phyloP scores from a whole-genome alignment of 2,329 filamentous ascomycete genomes.

The Colletotrichum limetticola region DNA sequence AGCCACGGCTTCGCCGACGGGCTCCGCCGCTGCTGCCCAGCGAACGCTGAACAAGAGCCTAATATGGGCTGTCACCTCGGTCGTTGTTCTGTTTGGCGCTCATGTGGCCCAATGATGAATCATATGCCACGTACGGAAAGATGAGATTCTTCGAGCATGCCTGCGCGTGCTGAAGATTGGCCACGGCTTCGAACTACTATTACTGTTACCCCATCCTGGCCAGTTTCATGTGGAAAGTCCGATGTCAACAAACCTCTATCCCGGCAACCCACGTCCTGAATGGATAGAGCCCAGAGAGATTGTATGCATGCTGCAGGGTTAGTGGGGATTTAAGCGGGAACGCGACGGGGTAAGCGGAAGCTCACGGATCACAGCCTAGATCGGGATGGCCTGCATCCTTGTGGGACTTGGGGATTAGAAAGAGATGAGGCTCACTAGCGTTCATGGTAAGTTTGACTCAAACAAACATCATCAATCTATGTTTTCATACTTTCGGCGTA shows the following conservation, averaged over 20 bases:
- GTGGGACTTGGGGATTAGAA: not conserved
- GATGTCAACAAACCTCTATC: not conserved
- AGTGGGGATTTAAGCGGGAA: not conserved
- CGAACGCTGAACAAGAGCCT: not conserved
- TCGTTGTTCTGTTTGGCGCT: not conserved
- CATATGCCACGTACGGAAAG: not conserved
- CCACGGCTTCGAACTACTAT: not conserved
- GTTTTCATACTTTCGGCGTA: too few relatives aligned
- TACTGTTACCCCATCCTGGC: not conserved
- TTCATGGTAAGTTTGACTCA: not conserved
- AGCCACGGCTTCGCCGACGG: slow-evolving; percentile 43
- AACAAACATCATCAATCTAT: not conserved
- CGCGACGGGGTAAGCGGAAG: not conserved
- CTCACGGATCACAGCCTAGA: not conserved
- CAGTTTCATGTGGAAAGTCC: not conserved
- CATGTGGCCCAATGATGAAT: not conserved
- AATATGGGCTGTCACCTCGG: not conserved
- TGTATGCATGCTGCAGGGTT: not conserved
- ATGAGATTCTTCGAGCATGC: not conserved
- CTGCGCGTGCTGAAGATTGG: not conserved
- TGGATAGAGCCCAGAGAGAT: not conserved
- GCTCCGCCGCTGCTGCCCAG: slow-evolving; percentile 30
- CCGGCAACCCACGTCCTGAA: not conserved
- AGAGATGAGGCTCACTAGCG: not conserved
- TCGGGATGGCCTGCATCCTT: not conserved